Percentiles rank a stretch among this genome's conserved stretches.
These are phyloP conservation scores for Gloeopeniophorella convolvens DNA, from an alignment of 768 basidiomycete species.

Conservation along the genomic window DNA sequence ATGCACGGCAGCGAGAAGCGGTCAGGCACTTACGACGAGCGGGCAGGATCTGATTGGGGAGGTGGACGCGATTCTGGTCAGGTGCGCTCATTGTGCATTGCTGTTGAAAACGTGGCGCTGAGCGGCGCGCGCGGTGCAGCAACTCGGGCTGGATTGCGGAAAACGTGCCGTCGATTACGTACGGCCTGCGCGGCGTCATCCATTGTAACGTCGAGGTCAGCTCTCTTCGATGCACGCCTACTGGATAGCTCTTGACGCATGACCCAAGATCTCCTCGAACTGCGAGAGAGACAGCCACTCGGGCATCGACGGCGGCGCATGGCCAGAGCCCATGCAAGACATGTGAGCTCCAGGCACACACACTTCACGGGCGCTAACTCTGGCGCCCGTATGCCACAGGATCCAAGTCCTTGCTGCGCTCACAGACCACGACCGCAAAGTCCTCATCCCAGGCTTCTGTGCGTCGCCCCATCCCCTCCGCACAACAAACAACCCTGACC, in stretches of 20 bases:
- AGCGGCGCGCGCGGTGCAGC: slow-evolving; percentile 31
- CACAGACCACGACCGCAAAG: slow-evolving; percentile 46
- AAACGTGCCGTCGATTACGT: slow-evolving; percentile 87
- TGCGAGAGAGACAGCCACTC: slow-evolving; percentile 78
- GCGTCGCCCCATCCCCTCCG: not conserved
- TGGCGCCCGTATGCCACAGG: slow-evolving; percentile 35
- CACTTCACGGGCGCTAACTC: not conserved
- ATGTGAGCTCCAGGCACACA: slow-evolving; percentile 45
- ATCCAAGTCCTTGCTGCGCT: slow-evolving; percentile 72
- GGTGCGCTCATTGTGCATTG: slow-evolving; percentile 35
- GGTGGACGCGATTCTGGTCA: slow-evolving; percentile 85
- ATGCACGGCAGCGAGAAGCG: not conserved
- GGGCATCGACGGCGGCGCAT: slow-evolving; percentile 88
- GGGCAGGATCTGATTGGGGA: slow-evolving; percentile 70
- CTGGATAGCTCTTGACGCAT: too few relatives aligned
- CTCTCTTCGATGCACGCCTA: not conserved
- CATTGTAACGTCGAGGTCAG: slow-evolving; percentile 73
- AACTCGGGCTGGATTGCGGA: slow-evolving; percentile 98
- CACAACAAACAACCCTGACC: not conserved
- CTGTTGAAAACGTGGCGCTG: not conserved
- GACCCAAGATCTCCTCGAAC: slow-evolving; percentile 69
- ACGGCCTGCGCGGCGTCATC: slow-evolving; percentile 90
- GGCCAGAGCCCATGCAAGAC: slow-evolving; percentile 87
- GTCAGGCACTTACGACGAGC: not conserved
- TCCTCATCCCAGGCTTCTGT: slow-evolving; percentile 83